These are phyloP conservation scores for Trametes elegans DNA, from an alignment of 768 basidiomycete species.

Conservation along the genomic window DNA sequence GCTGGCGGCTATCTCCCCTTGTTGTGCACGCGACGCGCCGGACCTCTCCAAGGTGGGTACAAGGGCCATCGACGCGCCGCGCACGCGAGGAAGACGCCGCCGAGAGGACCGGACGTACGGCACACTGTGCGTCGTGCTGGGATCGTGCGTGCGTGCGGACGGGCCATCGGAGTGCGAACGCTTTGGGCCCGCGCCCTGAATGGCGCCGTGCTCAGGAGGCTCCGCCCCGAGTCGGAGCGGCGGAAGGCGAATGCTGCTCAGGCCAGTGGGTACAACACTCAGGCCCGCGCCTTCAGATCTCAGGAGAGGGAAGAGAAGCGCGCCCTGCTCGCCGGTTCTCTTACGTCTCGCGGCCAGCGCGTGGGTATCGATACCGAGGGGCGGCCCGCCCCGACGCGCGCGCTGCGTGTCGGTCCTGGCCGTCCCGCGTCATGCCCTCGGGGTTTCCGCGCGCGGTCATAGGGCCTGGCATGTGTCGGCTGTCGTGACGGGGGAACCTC, in stretches of 20 bases:
- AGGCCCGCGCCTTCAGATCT: too few relatives aligned
- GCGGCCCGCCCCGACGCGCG: neutral
- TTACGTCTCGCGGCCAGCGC: too few relatives aligned
- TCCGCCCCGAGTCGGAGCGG: slow-evolving; percentile 16
- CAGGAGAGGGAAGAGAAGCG: too few relatives aligned
- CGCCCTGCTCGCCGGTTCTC: too few relatives aligned
- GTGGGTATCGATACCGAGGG: too few relatives aligned
- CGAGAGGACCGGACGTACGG: neutral
- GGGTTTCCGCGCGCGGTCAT: neutral
- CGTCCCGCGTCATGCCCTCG: neutral
- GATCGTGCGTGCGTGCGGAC: neutral
- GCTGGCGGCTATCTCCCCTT: too few relatives aligned
- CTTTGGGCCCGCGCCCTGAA: neutral
- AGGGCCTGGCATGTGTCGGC: neutral
- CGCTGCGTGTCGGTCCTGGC: neutral
- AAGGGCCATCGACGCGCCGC: too few relatives aligned
- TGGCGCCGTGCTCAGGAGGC: slow-evolving; percentile 1
- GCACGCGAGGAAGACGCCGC: neutral
- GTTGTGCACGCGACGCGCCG: too few relatives aligned
- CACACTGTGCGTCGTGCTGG: neutral
- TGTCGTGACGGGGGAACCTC: slow-evolving; percentile 1
- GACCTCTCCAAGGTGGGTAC: too few relatives aligned
- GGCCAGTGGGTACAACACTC: too few relatives aligned
- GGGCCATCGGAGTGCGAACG: neutral
- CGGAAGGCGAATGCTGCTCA: neutral